Percentiles rank a stretch among this genome's conserved stretches.
Evolutionary conservation across 495 filamentous ascomycete genomes (phyloP).

Genomic region (Lophiostoma macrostomum): DNA sequence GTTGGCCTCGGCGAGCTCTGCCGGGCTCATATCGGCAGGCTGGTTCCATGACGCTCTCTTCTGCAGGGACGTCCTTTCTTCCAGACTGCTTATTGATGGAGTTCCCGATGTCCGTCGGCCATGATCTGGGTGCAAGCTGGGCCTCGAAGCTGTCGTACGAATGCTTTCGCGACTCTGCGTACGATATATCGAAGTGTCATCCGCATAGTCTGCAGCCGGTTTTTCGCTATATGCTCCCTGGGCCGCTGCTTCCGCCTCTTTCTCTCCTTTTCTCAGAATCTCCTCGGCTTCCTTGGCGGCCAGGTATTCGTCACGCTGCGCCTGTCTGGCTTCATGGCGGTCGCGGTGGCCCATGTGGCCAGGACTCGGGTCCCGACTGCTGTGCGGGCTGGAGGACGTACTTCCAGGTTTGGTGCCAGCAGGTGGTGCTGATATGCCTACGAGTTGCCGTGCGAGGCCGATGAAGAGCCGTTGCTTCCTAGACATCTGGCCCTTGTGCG

Average conservation of each 20-base stretch:
- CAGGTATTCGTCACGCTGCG: slow-evolving; percentile 56
- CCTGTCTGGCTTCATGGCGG: slow-evolving; percentile 36
- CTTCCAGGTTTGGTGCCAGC: slow-evolving; percentile 34
- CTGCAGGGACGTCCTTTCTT: slow-evolving; percentile 40
- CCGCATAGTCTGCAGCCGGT: slow-evolving; percentile 38
- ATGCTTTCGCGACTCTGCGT: slow-evolving; percentile 13
- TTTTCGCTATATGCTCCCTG: slow-evolving; percentile 59
- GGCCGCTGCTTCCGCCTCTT: slow-evolving; percentile 66
- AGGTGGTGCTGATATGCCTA: slow-evolving; percentile 73
- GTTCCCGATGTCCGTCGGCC: slow-evolving; percentile 3
- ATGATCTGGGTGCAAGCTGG: not conserved
- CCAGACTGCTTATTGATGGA: slow-evolving; percentile 33
- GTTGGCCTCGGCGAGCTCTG: slow-evolving; percentile 77
- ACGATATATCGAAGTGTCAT: slow-evolving; percentile 25
- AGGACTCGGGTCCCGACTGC: slow-evolving; percentile 44
- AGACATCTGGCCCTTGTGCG: slow-evolving; percentile 80
- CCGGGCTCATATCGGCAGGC: slow-evolving; percentile 58
- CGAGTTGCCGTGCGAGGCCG: slow-evolving; percentile 76
- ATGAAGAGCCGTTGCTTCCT: slow-evolving; percentile 82
- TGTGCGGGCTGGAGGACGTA: slow-evolving; percentile 30
- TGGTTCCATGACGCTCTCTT: slow-evolving; percentile 52
- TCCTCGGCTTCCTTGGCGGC: slow-evolving; percentile 69
- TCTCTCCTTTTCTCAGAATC: slow-evolving; percentile 66
- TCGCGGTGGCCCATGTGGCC: slow-evolving; percentile 32
- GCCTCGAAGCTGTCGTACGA: slow-evolving; percentile 21